Conservation (phyloP, 371 early-diverging fungal genomes). For the Lichtheimia ramosa region DNA sequence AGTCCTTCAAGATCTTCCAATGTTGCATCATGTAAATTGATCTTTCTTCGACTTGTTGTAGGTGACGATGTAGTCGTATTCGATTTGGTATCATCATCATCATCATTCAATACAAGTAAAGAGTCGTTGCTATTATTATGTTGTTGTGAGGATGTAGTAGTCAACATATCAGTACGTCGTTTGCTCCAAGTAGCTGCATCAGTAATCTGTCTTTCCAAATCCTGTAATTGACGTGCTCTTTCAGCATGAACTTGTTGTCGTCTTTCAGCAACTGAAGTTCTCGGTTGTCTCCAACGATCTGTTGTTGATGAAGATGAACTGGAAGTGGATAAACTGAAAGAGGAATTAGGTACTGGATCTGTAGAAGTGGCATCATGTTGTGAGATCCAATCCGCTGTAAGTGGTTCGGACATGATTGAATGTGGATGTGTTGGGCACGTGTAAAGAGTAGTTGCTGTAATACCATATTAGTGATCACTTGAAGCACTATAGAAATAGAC, state of each 20-base stretch:
- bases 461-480: not conserved
- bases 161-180: slow-evolving; percentile 28
- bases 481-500: no score
- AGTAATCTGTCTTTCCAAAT: slow-evolving; percentile 39
- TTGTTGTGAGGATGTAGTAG: slow-evolving; percentile 16
- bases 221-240: slow-evolving; percentile 36
- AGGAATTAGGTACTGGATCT: slow-evolving; percentile 8
- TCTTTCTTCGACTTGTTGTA: slow-evolving; percentile 9
- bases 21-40: slow-evolving; percentile 39
- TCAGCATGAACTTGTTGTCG: slow-evolving; percentile 36
- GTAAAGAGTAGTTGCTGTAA: not conserved
- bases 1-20: slow-evolving; percentile 45
- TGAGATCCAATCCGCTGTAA: no score
- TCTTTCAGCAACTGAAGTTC: slow-evolving; percentile 15
- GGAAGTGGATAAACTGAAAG: slow-evolving; percentile 8
- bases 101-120: not conserved
- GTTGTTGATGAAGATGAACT: slow-evolving; percentile 16
- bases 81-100: not conserved
- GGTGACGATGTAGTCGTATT: not conserved
- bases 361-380: not conserved
- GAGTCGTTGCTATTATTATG: not conserved
- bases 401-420: no score
- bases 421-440: not conserved
- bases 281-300: not conserved
- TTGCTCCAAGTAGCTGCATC: slow-evolving; percentile 36